Percentiles rank a stretch among this genome's conserved stretches.
Conservation (phyloP, 768 basidiomycete genomes). For the Piloderma croceum region DNA sequence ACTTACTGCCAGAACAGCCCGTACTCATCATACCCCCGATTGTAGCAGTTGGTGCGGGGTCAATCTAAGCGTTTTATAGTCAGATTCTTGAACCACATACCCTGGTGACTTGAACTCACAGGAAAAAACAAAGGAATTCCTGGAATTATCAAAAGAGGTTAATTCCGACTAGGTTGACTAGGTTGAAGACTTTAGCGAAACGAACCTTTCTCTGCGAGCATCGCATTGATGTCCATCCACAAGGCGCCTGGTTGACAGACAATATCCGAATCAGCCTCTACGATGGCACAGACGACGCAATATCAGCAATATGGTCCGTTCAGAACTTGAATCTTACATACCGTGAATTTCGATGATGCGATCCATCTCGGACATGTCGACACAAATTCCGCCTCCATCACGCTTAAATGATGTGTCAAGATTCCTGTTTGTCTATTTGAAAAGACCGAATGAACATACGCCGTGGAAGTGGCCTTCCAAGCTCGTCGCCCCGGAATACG, state of each 20-base stretch:
- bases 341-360: slow-evolving; percentile 70
- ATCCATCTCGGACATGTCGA: slow-evolving; percentile 79
- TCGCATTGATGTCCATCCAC: slow-evolving; percentile 72
- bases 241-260: slow-evolving; percentile 69
- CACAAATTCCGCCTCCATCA: slow-evolving; percentile 61
- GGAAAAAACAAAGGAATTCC: slow-evolving; percentile 83
- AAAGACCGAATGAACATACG: no score
- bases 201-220: slow-evolving; percentile 53
- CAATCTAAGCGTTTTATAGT: slow-evolving; percentile 41
- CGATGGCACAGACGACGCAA: neutral
- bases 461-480: slow-evolving; percentile 84
- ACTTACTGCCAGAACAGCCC: slow-evolving; percentile 77
- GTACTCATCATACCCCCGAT: slow-evolving; percentile 86
- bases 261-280: slow-evolving; percentile 66
- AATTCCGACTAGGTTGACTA: neutral
- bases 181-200: neutral
- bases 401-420: no score
- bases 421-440: no score
- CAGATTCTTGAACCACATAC: neutral
- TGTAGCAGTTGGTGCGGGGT: slow-evolving; percentile 74
- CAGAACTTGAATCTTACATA: slow-evolving; percentile 25
- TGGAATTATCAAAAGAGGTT: no score
- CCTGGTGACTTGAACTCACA: slow-evolving; percentile 34
- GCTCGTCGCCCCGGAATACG: slow-evolving; percentile 82
- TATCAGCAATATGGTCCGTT: neutral